Evolutionary conservation across 306 rosid genomes (phyloP).

Genomic region (Inga laurina): DNA sequence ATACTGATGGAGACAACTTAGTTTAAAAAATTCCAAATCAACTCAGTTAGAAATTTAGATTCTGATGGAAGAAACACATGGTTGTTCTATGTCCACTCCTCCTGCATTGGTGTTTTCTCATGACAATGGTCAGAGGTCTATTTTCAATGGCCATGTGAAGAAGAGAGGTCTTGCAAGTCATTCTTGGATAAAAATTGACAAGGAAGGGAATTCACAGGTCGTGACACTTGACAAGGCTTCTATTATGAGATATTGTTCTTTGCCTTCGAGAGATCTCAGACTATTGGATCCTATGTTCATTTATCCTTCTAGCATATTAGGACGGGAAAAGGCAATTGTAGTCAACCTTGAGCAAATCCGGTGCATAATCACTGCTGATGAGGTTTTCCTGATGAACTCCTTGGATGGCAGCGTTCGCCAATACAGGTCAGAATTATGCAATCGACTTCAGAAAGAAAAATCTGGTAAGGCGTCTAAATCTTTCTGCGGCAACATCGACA

Average conservation of each 20-base stretch:
- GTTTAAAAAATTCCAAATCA: constrained; percentile 11
- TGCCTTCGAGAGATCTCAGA: constrained; percentile 93
- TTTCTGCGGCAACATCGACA: constrained; percentile 15
- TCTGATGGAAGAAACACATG: constrained; percentile 53
- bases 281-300: constrained; percentile 93
- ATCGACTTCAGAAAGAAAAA: constrained; percentile 72
- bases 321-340: constrained; percentile 93
- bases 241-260: constrained; percentile 83
- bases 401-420: constrained; percentile 74
- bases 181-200: constrained; percentile 90
- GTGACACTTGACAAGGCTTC: constrained; percentile 89
- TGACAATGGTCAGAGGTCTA: constrained; percentile 31
- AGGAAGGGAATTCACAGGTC: constrained; percentile 57
- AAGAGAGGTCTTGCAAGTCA: constrained; percentile 90
- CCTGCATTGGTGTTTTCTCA: constrained; percentile 37
- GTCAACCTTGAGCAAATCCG: constrained; percentile 94
- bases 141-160: constrained; percentile 43
- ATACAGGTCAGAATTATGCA: constrained; percentile 71
- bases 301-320: constrained; percentile 81
- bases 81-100: constrained; percentile 33
- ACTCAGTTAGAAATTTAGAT: constrained; percentile 27
- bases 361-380: constrained; percentile 89
- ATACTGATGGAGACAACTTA: constrained; percentile 12
- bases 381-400: constrained; percentile 87
- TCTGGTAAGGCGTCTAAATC: constrained; percentile 49